Percentiles rank a stretch among this genome's conserved stretches.
Evolutionary conservation across 1,139 yeast species (phyloP).

Genomic region (Suhomyces panamericanus): DNA sequence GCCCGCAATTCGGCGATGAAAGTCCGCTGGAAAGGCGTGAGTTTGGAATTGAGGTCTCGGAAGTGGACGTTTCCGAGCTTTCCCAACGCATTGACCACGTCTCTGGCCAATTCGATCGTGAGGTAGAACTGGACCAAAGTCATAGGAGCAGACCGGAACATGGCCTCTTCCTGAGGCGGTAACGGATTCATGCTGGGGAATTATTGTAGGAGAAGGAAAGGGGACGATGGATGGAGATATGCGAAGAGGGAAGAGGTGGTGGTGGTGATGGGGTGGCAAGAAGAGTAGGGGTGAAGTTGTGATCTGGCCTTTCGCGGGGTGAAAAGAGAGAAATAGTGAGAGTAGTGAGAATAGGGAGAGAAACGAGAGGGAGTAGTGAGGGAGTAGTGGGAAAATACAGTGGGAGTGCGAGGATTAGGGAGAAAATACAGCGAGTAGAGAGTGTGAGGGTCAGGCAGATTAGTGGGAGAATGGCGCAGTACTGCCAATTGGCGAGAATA

Average conservation of each 20-base stretch:
- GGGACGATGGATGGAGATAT: background rate
- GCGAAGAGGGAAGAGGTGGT: background rate
- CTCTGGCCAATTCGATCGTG: constrained; percentile 88
- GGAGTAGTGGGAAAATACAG: background rate
- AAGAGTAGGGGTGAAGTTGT: background rate
- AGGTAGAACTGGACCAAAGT: constrained; percentile 86
- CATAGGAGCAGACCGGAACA: constrained; percentile 85
- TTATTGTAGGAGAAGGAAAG: background rate
- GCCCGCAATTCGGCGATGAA: constrained; percentile 80
- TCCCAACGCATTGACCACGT: constrained; percentile 80
- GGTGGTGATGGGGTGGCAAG: background rate
- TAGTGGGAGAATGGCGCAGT: background rate
- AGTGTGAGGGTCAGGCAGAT: too few species aligned
- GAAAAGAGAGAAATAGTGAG: too few species aligned
- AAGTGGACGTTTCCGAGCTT: constrained; percentile 83
- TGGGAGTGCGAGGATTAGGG: too few species aligned
- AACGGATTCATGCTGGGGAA: background rate
- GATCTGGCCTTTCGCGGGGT: background rate
- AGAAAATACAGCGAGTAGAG: background rate
- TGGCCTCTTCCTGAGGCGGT: constrained; percentile 17
- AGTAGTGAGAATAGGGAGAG: too few species aligned
- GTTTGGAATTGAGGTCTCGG: constrained; percentile 78
- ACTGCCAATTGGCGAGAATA: background rate
- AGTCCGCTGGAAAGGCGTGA: constrained; percentile 82
- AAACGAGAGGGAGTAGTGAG: too few species aligned